Conservation (phyloP, 208 protist genomes). For the Trypanosoma mega region DNA sequence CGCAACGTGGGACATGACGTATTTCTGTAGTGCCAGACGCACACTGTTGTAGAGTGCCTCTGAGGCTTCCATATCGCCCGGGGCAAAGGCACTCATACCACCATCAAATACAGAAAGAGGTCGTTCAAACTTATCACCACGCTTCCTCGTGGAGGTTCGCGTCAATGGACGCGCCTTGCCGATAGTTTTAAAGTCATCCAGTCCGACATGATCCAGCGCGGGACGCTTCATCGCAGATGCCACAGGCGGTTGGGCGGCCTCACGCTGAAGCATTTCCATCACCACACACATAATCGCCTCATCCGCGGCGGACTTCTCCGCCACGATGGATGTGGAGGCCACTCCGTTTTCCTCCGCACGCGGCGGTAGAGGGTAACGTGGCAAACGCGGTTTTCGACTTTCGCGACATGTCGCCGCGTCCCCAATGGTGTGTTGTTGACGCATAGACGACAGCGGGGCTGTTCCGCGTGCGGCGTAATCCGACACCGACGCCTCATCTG, state of each 20-base stretch:
- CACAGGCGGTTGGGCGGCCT: constrained; percentile 11
- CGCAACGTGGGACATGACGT: constrained; percentile 62
- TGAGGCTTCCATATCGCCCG: constrained; percentile 29
- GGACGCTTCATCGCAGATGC: constrained; percentile 14
- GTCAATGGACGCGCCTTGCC: too few relatives aligned
- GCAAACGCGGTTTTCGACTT: too few relatives aligned
- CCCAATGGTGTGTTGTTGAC: constrained; percentile 23
- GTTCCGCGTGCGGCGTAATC: too few relatives aligned
- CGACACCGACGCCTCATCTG: neutral
- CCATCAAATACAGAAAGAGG: constrained; percentile 37
- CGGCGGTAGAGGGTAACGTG: too few relatives aligned
- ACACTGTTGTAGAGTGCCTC: constrained; percentile 51
- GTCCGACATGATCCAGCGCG: constrained; percentile 44
- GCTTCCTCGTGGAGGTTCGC: neutral
- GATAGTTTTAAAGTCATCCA: constrained; percentile 62
- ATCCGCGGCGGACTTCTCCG: constrained; percentile 24
- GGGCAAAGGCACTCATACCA: constrained; percentile 49
- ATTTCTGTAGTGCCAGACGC: constrained; percentile 53
- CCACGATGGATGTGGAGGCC: too few relatives aligned
- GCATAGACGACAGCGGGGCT: constrained; percentile 23
- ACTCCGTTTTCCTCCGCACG: too few relatives aligned
- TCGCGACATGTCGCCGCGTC: constrained; percentile 18
- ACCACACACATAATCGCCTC: constrained; percentile 29
- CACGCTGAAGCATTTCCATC: constrained; percentile 26
- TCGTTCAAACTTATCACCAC: neutral